These are phyloP conservation scores for Cicer cuneatum DNA, from an alignment of 306 rosid genomes.

Conservation along the genomic window DNA sequence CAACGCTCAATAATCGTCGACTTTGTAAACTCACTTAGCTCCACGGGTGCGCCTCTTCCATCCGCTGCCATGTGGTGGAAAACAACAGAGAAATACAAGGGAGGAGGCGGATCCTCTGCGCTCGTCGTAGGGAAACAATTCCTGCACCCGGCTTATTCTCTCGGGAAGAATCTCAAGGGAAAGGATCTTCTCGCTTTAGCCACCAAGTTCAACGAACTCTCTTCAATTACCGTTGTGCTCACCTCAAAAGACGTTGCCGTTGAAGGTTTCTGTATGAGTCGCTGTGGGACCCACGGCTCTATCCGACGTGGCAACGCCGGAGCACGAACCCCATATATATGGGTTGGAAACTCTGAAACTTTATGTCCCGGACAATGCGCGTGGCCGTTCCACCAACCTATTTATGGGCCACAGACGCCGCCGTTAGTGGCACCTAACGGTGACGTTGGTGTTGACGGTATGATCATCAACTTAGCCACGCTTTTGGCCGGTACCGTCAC, in stretches of 20 bases:
- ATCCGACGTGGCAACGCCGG: slow-evolving; percentile 30
- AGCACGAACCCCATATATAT: slow-evolving; percentile 57
- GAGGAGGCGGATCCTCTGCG: slow-evolving; percentile 65
- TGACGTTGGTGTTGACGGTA: slow-evolving; percentile 92
- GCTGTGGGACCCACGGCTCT: slow-evolving; percentile 84
- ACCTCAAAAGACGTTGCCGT: slow-evolving; percentile 82
- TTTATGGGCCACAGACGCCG: slow-evolving; percentile 88
- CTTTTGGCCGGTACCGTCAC: slow-evolving; percentile 90
- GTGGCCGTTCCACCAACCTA: slow-evolving; percentile 95
- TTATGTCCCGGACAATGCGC: slow-evolving; percentile 95
- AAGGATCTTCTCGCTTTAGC: slow-evolving; percentile 62
- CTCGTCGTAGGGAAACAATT: slow-evolving; percentile 69
- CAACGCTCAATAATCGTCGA: slow-evolving; percentile 83
- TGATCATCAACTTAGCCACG: slow-evolving; percentile 85
- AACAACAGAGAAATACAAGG: slow-evolving; percentile 74
- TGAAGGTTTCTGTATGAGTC: slow-evolving; percentile 70
- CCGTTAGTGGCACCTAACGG: slow-evolving; percentile 89
- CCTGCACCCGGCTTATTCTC: slow-evolving; percentile 62
- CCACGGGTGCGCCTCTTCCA: slow-evolving; percentile 42
- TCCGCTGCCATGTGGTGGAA: slow-evolving; percentile 84
- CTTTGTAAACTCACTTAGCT: slow-evolving; percentile 66
- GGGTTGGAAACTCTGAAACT: slow-evolving; percentile 91
- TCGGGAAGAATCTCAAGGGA: slow-evolving; percentile 62
- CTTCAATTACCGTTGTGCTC: slow-evolving; percentile 65
- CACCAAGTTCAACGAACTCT: slow-evolving; percentile 46